Conservation (phyloP, 1,284 basidiomycete species). For the Trichosporon inkin region DNA sequence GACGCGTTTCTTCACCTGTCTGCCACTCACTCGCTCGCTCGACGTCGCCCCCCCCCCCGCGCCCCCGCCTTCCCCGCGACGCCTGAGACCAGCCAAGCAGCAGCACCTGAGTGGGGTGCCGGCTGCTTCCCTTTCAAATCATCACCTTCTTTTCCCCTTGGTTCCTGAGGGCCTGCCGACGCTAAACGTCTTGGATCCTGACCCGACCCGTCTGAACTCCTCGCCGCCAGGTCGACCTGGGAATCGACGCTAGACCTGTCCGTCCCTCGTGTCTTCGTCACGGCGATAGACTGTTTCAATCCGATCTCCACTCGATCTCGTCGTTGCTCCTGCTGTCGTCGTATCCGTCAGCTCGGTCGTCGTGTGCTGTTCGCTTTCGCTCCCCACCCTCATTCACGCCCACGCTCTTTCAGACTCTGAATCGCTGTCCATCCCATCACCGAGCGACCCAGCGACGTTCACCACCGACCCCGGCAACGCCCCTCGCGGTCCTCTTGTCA, state of each 20-base stretch:
- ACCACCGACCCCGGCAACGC: background rate
- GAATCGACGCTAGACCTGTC: background rate
- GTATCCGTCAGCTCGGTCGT: no score
- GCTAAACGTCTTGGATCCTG: background rate
- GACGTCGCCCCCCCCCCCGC: no score
- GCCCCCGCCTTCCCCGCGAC: no score
- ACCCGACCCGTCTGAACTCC: background rate
- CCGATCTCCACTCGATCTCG: background rate
- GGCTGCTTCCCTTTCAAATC: background rate
- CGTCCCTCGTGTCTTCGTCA: background rate
- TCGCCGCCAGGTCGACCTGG: background rate
- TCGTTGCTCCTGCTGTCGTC: no score
- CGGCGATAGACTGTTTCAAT: background rate
- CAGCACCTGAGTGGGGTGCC: no score
- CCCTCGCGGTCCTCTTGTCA: background rate
- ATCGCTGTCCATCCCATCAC: no score
- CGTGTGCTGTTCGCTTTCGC: background rate
- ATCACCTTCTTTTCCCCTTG: constrained; percentile 3
- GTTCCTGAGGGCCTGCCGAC: constrained; percentile 1
- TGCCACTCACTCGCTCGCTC: no score
- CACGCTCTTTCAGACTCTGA: background rate
- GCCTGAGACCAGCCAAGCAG: no score
- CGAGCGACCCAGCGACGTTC: background rate
- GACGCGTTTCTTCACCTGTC: no score
- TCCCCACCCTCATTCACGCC: background rate